Percentiles rank a stretch among this genome's conserved stretches.
phyloP scores from a whole-genome alignment of 2,329 filamentous ascomycete species.

The Pseudocercospora pini-densiflorae region DNA sequence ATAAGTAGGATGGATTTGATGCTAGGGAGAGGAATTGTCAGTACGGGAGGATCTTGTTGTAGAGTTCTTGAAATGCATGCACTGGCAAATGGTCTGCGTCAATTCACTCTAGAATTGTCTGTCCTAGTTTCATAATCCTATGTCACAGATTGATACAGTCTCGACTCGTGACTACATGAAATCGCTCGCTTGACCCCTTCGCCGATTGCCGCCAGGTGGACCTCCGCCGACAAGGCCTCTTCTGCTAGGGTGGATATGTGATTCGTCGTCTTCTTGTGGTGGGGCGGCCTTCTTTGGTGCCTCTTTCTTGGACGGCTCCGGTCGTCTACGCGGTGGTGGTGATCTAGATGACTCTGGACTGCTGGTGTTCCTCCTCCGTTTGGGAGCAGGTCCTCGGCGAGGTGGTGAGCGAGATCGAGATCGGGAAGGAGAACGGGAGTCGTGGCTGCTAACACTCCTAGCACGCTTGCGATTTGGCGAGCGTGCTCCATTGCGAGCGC shows the following conservation, averaged over 20 bases:
- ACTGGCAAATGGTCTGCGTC: background rate
- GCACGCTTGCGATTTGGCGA: slow-evolving; percentile 31
- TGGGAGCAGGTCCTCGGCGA: slow-evolving; percentile 26
- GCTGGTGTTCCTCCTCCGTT: slow-evolving; percentile 37
- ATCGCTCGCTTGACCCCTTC: slow-evolving; percentile 33
- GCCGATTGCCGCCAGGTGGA: slow-evolving; percentile 21
- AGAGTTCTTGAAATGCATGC: too few species aligned
- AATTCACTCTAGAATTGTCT: background rate
- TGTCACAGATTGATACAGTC: background rate
- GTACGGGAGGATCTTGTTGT: too few species aligned
- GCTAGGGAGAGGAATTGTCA: too few species aligned
- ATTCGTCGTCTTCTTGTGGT: slow-evolving; percentile 35
- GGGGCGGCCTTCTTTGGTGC: slow-evolving; percentile 14
- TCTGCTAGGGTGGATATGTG: slow-evolving; percentile 42
- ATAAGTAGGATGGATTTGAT: too few species aligned
- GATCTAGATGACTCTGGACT: slow-evolving; percentile 36
- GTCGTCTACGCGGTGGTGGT: slow-evolving; percentile 24
- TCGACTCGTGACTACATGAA: slow-evolving; percentile 27
- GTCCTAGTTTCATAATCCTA: background rate
- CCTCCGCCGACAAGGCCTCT: slow-evolving; percentile 37
- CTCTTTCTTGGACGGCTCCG: slow-evolving; percentile 5
- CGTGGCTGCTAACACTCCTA: slow-evolving; percentile 31
- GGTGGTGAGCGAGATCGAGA: slow-evolving; percentile 26
- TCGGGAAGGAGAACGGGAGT: slow-evolving; percentile 31
- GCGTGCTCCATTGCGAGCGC: slow-evolving; percentile 21